Evolutionary conservation across 768 basidiomycete genomes (phyloP), one percentile per base, ranked within the genome.

Genomic region (Daedaleopsis nitida): DNA sequence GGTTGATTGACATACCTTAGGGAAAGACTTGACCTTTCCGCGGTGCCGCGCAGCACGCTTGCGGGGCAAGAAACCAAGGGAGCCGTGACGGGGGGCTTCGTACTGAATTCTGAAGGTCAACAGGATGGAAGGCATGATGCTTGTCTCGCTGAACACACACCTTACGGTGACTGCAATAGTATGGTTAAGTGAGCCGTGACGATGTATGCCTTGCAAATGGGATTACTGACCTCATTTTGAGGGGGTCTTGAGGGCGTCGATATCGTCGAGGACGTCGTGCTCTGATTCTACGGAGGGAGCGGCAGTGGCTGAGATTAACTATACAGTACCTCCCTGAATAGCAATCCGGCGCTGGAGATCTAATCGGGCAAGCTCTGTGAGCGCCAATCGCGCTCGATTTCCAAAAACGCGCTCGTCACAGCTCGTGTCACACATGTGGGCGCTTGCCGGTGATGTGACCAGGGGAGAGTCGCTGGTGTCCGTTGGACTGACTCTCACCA

Each of bases 11-110:
- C 87, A 62, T 65, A 94, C 96, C 89, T 88, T 95, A 74, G 97
- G 97, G 90, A 98, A 99, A 66, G 95, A 87, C 87, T 99, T 99
- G 79, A 98, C 95, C 85, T 95, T 96, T 77, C 96, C 96, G 70
- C 96, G 89, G 81, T 98, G 96, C 74, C 96, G 89, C 67, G 96
- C 95, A 58, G 96, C 84, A 73, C 96, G 88, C 83, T 99, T 98
- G 75, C 92, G 87, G 72, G 96, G 96, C 65, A 98, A 86, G 84
- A 95, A 96, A 73, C 95, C 96, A 71, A 98, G 88, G 67, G 95
- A 97, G 74, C 96, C 96, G 79, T 96, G 93, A 75, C 96, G 94
- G 73, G 96, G 96, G 68, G 94, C 94, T 90, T 98, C 96, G 82
- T 88, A 98, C 95, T 96, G 73, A 35, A 14, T 23, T 21, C 19